These are phyloP conservation scores for Cubamyces sp. DNA, from an alignment of 768 basidiomycete species.

Conservation along the genomic window DNA sequence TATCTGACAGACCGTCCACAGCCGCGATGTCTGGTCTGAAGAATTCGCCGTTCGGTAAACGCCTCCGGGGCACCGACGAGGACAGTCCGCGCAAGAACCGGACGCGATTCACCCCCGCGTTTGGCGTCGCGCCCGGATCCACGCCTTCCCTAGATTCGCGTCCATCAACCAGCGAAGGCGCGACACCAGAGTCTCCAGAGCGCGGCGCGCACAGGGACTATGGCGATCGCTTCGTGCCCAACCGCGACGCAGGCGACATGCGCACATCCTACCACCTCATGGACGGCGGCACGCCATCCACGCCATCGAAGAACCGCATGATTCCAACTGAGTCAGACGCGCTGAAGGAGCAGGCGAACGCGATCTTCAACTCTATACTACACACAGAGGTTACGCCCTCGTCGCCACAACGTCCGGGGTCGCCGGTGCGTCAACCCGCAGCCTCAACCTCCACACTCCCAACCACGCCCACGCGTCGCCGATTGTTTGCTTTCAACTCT, in stretches of 20 bases:
- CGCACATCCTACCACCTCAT: slow-evolving; percentile 65
- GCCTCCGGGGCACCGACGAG: slow-evolving; percentile 70
- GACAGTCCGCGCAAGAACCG: slow-evolving; percentile 55
- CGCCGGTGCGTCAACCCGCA: slow-evolving; percentile 46
- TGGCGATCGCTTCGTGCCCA: slow-evolving; percentile 67
- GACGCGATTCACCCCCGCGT: slow-evolving; percentile 56
- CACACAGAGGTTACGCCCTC: slow-evolving; percentile 79
- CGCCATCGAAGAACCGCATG: slow-evolving; percentile 44
- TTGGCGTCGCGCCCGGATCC: slow-evolving; percentile 50
- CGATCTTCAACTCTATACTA: slow-evolving; percentile 76
- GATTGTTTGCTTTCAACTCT: slow-evolving; percentile 71
- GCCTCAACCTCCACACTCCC: slow-evolving; percentile 38
- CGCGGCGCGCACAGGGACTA: slow-evolving; percentile 36
- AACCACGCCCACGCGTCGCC: slow-evolving; percentile 52
- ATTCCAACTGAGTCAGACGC: slow-evolving; percentile 50
- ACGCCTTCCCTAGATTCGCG: slow-evolving; percentile 62
- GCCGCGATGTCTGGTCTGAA: slow-evolving; percentile 70
- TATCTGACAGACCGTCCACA: slow-evolving; percentile 16
- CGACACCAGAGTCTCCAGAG: slow-evolving; percentile 48
- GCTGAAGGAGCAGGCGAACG: slow-evolving; percentile 77
- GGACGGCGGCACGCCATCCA: slow-evolving; percentile 46
- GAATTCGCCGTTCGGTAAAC: slow-evolving; percentile 85
- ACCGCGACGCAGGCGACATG: slow-evolving; percentile 60
- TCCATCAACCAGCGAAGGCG: slow-evolving; percentile 57
- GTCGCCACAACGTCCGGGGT: slow-evolving; percentile 62